phyloP scores from a whole-genome alignment of 176 grass and related monocot species.

The Triticum monococcum region DNA sequence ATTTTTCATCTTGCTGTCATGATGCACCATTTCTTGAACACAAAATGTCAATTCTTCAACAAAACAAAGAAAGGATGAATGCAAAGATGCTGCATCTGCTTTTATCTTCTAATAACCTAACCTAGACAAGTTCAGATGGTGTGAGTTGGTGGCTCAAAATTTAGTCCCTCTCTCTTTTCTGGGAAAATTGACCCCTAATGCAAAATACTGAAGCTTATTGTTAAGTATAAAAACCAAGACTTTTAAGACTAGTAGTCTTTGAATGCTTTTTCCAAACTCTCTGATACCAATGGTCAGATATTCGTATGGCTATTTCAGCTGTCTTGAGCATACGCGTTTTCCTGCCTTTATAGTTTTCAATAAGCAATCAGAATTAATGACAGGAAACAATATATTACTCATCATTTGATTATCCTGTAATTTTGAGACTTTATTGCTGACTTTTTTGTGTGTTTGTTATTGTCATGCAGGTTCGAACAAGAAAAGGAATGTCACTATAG shows the following conservation, averaged over 20 bases:
- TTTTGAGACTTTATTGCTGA: background rate
- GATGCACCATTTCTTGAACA: background rate
- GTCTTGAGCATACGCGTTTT: background rate
- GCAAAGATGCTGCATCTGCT: background rate
- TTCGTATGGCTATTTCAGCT: constrained; percentile 13
- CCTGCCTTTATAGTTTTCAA: background rate
- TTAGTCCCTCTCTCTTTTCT: background rate
- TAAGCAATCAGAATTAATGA: no score
- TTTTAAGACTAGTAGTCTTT: background rate
- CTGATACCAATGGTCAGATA: background rate
- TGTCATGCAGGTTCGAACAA: background rate
- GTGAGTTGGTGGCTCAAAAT: background rate
- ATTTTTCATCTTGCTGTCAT: background rate
- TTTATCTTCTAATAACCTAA: constrained; percentile 25
- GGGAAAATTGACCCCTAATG: background rate
- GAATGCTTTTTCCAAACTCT: background rate
- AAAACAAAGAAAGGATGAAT: background rate
- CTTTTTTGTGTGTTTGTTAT: background rate
- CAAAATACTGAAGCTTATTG: background rate
- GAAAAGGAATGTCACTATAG: fast-evolving
- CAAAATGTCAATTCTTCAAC: background rate
- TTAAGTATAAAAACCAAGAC: background rate
- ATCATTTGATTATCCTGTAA: no score
- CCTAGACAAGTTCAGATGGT: background rate
- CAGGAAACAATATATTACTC: no score